Evolutionary conservation across 169 alveolate genomes (phyloP), one percentile per base, ranked within the genome.

Genomic region (Ichthyophthirius multifiliis): DNA sequence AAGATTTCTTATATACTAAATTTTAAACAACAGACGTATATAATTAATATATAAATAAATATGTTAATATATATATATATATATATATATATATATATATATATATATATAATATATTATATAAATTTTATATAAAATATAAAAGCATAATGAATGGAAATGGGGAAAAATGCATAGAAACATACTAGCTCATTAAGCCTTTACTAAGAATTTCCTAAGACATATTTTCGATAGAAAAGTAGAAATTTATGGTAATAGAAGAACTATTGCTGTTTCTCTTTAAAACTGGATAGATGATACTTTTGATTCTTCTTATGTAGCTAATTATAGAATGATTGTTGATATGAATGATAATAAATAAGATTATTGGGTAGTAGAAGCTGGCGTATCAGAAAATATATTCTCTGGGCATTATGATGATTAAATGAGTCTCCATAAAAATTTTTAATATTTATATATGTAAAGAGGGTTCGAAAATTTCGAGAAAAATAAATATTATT

Each of bases 341-440:
- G 65, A 45, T 15, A 46, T 37, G 74, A 16, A 35, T 75, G 32
- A 44, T 4, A 4, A 55, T 15, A 82, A 67, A 41, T 16, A 35
- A 5, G 73, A 55, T 71, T 81, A 47, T 16, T 81, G 45, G 39
- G 75, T 81, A 20, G 27, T 48, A 15, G 86, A 81, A 30, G 73
- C 86, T 5, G 86, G 86, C n/a, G 35, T 71, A 5, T 64, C 80
- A 71, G 86, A 76, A 39, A 81, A 67, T 23, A 37, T 74, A 12
- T 81, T 81, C 48, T 34, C 71, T 37, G 47, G 44, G 45, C 80
- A 65, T 5, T 81, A 81, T 43, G 65, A 46, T 16, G 78, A 81
- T 39, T 39, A 81, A 48, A 32, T 48, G 41, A 46, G 73, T 27
- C n/a, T 81, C 1, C 55, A 65, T 65, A 15, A 23, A n/a, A 7